Percentiles rank a stretch among this genome's conserved stretches.
These are phyloP conservation scores for Euphorbia corollata DNA, from an alignment of 441 rosid species.

Conservation along the genomic window DNA sequence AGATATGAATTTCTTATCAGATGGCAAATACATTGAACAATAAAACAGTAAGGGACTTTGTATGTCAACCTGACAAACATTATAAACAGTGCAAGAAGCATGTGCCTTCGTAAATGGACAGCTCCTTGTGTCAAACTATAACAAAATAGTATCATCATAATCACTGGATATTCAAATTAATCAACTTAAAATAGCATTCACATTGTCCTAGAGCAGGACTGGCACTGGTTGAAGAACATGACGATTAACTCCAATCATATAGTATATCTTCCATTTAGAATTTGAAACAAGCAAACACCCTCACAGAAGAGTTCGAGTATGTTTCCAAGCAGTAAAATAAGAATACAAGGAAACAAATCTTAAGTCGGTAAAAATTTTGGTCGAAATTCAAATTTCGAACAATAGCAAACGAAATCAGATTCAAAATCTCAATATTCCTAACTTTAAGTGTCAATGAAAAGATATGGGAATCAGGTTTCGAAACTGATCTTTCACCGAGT, in stretches of 20 bases:
- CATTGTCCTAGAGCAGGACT: constrained; percentile 1
- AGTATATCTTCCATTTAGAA: background rate
- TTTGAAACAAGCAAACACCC: background rate
- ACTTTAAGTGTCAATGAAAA: background rate
- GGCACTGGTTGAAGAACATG: background rate
- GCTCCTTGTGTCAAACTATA: background rate
- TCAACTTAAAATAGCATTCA: constrained; percentile 3
- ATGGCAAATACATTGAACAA: background rate
- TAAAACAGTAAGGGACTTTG: constrained; percentile 3
- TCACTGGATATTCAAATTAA: constrained; percentile 1
- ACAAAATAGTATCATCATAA: background rate
- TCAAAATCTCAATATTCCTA: constrained; percentile 5
- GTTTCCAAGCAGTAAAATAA: constrained; percentile 2
- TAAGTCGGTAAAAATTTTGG: background rate
- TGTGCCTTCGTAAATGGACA: background rate
- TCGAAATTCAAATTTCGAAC: background rate
- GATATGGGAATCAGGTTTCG: background rate
- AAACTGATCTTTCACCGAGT: background rate
- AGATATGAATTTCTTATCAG: background rate
- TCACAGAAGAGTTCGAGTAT: background rate
- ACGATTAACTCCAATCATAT: background rate
- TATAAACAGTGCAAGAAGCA: background rate
- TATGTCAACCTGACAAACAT: background rate
- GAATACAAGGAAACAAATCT: constrained; percentile 12
- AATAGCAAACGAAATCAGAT: background rate